Percentiles rank a stretch among this genome's conserved stretches.
Evolutionary conservation across 2,329 filamentous ascomycete species (phyloP).

Genomic region (Arachnomyces sp.): DNA sequence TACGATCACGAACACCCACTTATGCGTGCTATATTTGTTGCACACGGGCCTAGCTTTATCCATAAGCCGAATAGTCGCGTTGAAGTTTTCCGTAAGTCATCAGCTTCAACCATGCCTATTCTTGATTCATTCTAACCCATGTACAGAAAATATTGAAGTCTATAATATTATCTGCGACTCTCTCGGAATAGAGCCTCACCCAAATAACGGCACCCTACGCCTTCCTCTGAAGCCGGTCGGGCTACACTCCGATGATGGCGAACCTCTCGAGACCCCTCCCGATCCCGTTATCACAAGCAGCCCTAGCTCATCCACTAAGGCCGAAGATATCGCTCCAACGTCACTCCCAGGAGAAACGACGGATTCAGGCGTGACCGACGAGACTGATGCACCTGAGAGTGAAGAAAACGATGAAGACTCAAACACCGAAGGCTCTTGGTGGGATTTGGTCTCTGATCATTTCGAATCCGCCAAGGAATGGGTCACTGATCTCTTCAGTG

Average conservation of each 20-base stretch:
- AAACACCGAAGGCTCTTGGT: too few relatives aligned
- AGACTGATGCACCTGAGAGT: too few relatives aligned
- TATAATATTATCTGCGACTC: constrained; percentile 94
- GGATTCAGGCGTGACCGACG: background rate
- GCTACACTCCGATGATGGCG: constrained; percentile 35
- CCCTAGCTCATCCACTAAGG: too few relatives aligned
- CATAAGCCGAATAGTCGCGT: constrained; percentile 74
- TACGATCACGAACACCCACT: constrained; percentile 92
- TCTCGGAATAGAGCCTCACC: constrained; percentile 61
- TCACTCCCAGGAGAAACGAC: background rate
- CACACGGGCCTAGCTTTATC: constrained; percentile 84
- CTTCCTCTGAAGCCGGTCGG: constrained; percentile 40
- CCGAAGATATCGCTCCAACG: background rate
- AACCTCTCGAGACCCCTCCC: constrained; percentile 25
- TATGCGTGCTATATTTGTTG: constrained; percentile 94
- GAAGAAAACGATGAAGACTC: too few relatives aligned
- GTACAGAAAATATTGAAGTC: constrained; percentile 79
- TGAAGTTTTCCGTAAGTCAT: constrained; percentile 70
- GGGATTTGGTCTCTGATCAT: too few relatives aligned
- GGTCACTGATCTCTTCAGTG: too few relatives aligned
- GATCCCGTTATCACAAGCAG: constrained; percentile 23
- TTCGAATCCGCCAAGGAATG: too few relatives aligned
- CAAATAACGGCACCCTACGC: constrained; percentile 79
- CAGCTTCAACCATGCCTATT: background rate
- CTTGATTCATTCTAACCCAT: background rate